These are phyloP conservation scores for Cardamine resedifolia DNA, from an alignment of 345 rosid species.

Conservation along the genomic window DNA sequence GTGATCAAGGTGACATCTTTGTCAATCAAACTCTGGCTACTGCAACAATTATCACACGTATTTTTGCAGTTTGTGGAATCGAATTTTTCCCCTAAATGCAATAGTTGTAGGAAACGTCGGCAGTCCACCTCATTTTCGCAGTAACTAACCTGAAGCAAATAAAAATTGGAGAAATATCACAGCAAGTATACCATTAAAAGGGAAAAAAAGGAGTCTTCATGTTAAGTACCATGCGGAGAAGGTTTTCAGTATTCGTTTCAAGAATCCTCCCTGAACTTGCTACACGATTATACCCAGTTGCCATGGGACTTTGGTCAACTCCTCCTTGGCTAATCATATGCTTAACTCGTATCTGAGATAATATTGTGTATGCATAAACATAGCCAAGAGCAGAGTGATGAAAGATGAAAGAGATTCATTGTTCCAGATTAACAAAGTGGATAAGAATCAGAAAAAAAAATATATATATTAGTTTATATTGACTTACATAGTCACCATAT, in stretches of 20 bases:
- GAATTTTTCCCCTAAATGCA: slow-evolving; percentile 95
- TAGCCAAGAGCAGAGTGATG: slow-evolving; percentile 1
- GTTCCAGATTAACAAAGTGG: background rate
- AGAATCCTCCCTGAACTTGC: slow-evolving; percentile 68
- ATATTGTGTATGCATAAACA: slow-evolving; percentile 30
- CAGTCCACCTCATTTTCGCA: slow-evolving; percentile 97
- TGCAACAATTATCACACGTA: slow-evolving; percentile 92
- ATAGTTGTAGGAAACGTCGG: slow-evolving; percentile 81
- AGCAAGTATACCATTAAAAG: slow-evolving; percentile 15
- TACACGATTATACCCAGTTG: slow-evolving; percentile 61
- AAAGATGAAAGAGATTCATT: background rate
- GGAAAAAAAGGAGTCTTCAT: background rate
- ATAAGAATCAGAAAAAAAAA: slow-evolving; percentile 14
- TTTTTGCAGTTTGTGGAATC: slow-evolving; percentile 65
- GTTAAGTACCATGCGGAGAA: slow-evolving; percentile 72
- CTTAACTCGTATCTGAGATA: slow-evolving; percentile 79
- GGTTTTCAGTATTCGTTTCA: slow-evolving; percentile 91
- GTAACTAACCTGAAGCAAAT: slow-evolving; percentile 78
- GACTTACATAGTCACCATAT: slow-evolving; percentile 92
- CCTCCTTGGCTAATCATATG: slow-evolving; percentile 94
- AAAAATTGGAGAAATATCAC: slow-evolving; percentile 24
- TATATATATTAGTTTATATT: slow-evolving; percentile 4
- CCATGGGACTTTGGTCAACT: slow-evolving; percentile 71
- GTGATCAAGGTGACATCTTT: slow-evolving; percentile 85
- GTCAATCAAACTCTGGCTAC: slow-evolving; percentile 56